Evolutionary conservation across 345 rosid species (phyloP).

Genomic region (Gossypium rotundifolium): DNA sequence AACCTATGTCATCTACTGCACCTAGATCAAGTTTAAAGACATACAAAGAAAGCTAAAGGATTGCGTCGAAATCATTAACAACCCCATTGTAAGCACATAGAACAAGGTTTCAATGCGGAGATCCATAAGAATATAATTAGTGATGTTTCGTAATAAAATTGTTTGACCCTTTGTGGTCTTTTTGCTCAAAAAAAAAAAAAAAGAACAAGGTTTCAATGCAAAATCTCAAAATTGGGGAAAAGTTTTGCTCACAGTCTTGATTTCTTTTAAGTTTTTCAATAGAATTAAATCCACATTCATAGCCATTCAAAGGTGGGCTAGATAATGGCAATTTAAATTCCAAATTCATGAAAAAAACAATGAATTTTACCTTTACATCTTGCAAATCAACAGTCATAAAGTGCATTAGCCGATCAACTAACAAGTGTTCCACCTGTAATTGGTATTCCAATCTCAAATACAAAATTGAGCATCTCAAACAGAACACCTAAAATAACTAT

Average conservation of each 20-base stretch:
- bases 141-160: no score
- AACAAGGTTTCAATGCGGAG: neutral
- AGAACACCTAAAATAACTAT: neutral
- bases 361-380: constrained; percentile 52
- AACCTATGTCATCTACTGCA: neutral
- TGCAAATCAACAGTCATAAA: constrained; percentile 64
- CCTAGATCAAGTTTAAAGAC: neutral
- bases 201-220: neutral
- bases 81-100: neutral
- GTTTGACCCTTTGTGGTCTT: no score
- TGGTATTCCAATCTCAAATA: constrained; percentile 8
- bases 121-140: no score
- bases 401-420: constrained; percentile 57
- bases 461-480: neutral
- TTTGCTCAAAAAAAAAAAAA: no score
- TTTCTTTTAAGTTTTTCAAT: neutral
- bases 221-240: neutral
- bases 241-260: neutral
- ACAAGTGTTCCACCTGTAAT: constrained; percentile 69
- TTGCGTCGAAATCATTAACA: neutral
- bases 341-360: neutral
- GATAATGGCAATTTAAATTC: neutral
- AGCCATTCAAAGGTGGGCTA: neutral
- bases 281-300: neutral
- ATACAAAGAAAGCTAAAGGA: neutral